phyloP scores from a whole-genome alignment of 1,139 yeast species.

The Kluyveromyces sp. region DNA sequence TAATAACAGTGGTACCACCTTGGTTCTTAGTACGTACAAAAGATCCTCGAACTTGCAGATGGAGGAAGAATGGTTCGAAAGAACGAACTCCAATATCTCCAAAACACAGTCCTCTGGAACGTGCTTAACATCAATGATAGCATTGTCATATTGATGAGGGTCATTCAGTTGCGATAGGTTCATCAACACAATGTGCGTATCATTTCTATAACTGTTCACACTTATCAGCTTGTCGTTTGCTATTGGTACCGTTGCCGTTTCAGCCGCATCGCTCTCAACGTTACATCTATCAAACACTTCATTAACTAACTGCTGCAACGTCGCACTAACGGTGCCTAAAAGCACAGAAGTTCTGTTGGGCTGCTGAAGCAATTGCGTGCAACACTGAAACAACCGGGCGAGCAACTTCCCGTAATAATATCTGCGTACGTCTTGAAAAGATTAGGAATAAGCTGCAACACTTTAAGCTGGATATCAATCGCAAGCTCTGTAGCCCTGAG shows the following conservation, averaged over 20 bases:
- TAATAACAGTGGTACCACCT: conserved; percentile 67
- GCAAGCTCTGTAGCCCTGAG: conserved; percentile 70
- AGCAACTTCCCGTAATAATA: conserved; percentile 47
- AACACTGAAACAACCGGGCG: conserved; percentile 54
- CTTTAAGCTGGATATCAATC: conserved; percentile 75
- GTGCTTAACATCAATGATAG: conserved; percentile 43
- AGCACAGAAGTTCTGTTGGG: conserved; percentile 70
- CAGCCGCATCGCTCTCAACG: conserved; percentile 30
- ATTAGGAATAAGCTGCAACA: conserved; percentile 77
- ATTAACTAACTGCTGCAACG: conserved; percentile 75
- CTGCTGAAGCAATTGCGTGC: conserved; percentile 57
- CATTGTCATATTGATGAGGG: conserved; percentile 40
- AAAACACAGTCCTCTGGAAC: conserved; percentile 65
- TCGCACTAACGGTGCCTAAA: conserved; percentile 87
- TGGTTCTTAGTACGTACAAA: conserved; percentile 53
- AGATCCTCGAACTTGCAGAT: conserved; percentile 60
- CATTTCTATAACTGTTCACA: conserved; percentile 51
- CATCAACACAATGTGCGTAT: conserved; percentile 58
- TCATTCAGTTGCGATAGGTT: conserved; percentile 69
- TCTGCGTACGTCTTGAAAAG: conserved; percentile 57
- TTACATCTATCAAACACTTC: conserved; percentile 63
- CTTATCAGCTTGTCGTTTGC: conserved; percentile 39
- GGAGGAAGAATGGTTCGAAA: conserved; percentile 45
- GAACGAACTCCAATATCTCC: conserved; percentile 65
- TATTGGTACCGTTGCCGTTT: conserved; percentile 31